Evolutionary conservation across 2,329 filamentous ascomycete genomes (phyloP), one percentile per base, ranked within the genome.

Genomic region (Penicillium sp.): DNA sequence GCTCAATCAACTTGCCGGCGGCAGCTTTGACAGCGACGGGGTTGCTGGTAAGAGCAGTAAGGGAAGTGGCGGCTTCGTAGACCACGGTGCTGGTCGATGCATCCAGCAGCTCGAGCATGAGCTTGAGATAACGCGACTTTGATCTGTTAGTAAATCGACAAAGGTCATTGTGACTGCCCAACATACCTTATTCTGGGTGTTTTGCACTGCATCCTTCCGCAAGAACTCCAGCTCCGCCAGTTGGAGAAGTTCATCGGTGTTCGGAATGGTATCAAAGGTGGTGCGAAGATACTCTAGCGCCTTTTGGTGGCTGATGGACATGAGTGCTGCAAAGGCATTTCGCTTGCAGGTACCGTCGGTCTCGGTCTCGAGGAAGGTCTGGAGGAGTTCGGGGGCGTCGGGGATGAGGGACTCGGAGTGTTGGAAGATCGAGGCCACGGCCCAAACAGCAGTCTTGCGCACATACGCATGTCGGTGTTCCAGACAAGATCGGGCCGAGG

Each of bases 381-480:
- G 79, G 47, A 98, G 83, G 43, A 98, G 80, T 56, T 98, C 92
- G 36, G 92, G 82, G 17, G 92, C 92, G 67, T 98, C 92, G 29
- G 92, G 92, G 57, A 98, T 95, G 36, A 98, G 76, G 43, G 83
- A 80, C 45, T 92, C 88, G 17, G 86, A 90, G 69, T 95, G 88
- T 60, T 84, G 80, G 72, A 81, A 90, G 61, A 98, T 95, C 37
- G 88, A 92, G 10, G 92, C 80, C 45, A 98, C 79, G 16, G 92
- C 92, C 66, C 92, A 95, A 15, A 95, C 92, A 32, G 92, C 90
- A 57, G 95, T 96, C 74, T 98, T 98, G 59, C 92, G 85, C 40
- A 98, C 92, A 62, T 98, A 98, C 41, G 87, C 90, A 65, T 98
- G 92, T 50, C 92, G 82, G 67, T 98, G 89, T 65, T 95, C 89